Percentiles rank a stretch among this genome's conserved stretches.
Conservation (phyloP, 129 eudicot species). For the Chrysanthemum makinoi region DNA sequence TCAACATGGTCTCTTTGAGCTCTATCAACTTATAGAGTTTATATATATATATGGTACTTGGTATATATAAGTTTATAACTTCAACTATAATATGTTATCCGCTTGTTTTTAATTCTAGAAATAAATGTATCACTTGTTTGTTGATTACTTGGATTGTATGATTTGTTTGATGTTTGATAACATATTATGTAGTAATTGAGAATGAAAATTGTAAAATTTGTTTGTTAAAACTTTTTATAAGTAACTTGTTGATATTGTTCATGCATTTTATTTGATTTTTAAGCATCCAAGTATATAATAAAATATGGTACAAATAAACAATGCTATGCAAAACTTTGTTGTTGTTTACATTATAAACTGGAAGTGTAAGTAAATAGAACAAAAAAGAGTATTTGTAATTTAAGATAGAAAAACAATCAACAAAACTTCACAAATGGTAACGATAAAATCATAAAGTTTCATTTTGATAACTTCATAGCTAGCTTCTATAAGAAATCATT, state of each 20-base stretch:
- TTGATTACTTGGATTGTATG: constrained; percentile 4
- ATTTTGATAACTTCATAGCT: too few species aligned
- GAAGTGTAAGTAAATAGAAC: too few species aligned
- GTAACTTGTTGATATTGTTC: neutral
- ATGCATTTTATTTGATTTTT: neutral
- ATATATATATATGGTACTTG: neutral
- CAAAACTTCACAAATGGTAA: too few species aligned
- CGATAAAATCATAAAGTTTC: too few species aligned
- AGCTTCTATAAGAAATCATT: too few species aligned
- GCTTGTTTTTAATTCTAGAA: neutral
- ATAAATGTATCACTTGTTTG: constrained; percentile 17
- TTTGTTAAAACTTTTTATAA: neutral
- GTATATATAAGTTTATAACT: constrained; percentile 19
- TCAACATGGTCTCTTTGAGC: constrained; percentile 58
- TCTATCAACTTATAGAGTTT: neutral
- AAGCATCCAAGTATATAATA: too few species aligned
- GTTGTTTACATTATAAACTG: too few species aligned
- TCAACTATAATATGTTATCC: too few species aligned
- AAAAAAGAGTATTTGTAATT: too few species aligned
- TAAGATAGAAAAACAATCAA: too few species aligned
- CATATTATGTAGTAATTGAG: neutral
- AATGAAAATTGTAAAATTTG: neutral
- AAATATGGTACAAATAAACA: too few species aligned
- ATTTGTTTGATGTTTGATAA: constrained; percentile 2
- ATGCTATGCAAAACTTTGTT: neutral